Base-by-base conservation (phyloP, 208 protist genomes). In the Herpetomonas tarakana region DNA sequence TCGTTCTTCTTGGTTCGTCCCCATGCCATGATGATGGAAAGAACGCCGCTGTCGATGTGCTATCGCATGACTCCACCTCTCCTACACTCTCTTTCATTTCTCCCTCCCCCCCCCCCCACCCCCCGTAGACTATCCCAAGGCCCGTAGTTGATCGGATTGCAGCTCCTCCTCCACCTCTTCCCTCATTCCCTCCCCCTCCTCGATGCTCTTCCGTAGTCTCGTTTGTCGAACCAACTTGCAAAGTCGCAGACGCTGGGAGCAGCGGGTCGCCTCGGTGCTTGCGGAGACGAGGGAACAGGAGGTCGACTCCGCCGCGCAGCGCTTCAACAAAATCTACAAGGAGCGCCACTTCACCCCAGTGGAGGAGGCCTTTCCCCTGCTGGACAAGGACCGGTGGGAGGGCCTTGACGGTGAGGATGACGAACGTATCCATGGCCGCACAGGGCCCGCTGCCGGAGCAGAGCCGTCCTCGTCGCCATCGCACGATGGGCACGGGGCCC, bases 271-370 rank as follows among this genome's bases (percentile, higher is more conserved):
- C 4, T 84, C 81, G 0, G 72, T 90, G 21, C 73, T 96, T 0
- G 71, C 74, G 6, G 75, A 90, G 29, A 72, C 68, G 25, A 76
- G 71, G n/a, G 81, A 92, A 45, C 69, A 67, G 14, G 54, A 62
- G 29, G 76, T 88, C 12, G 83, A 94, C 52, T 54, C 68, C 4
- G 84, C 79, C 16, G 76, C 84, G n/a, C 66, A 78, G 47, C 81
- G 87, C 22, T 96, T 93, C 58, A 65, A 86, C 11, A 85, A 85
- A 49, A 85, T 93, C 30, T 96, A 96, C 70, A 83, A 81, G 61
- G 81, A 93, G 25, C 76, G 83, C 14, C 68, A 74, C 28, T 96
- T 80, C 74, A 92, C 85, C 0, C 87, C 91, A 0, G 87, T 96
- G 0, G 85, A 90, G 55, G 78, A 80, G 35, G 90, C 76, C 0